Base-by-base conservation (phyloP, 2,329 filamentous ascomycete genomes). In the Madurella fahalii region DNA sequence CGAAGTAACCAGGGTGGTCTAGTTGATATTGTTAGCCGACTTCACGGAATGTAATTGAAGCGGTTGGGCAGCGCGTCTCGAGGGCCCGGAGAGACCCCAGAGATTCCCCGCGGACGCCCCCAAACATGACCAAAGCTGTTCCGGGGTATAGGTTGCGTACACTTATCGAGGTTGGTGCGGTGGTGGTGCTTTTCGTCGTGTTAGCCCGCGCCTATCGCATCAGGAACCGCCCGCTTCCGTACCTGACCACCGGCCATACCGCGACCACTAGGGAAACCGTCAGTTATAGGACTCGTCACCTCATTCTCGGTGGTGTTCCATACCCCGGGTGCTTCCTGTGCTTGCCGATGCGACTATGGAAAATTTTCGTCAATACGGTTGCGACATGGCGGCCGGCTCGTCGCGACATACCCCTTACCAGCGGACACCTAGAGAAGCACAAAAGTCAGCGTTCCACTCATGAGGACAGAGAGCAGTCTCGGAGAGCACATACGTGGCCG, bases 1-100 rank as follows among this genome's bases (percentile, higher is more conserved):
- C 90, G 79, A 96, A 97, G 89, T 97, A 97, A 90, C 94, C 94
- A 62, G 93, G 91, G 74, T 95, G 90, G 86, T 93, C 62, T 64
- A 40, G 39, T 46, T 32, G 91, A 80, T 93, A 45, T 53, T 47
- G 57, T 63, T 62, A 64, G 63, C 53, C 11, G 50, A 40, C 53
- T 40, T 61, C 86, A 77, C 90, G 87, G 71, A 91, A 80, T 79
- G 90, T 92, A 76, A 87, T 93, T 71, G 89, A n/a, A 15, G 45
- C 52, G 40, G 49, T 16, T 20, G 48, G 30, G 53, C 40, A 31
- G 51, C 40, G 42, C 53, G 53, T 54, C 34, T 34, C 41, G 42
- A 30, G n/a, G n/a, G n/a, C n/a, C n/a, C n/a, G n/a, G n/a, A n/a
- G n/a, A 44, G 47, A 40, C 30, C 30, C 34, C 11, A 17, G 39